Conservation (phyloP, 495 filamentous ascomycete genomes). For the Neurospora sp. region DNA sequence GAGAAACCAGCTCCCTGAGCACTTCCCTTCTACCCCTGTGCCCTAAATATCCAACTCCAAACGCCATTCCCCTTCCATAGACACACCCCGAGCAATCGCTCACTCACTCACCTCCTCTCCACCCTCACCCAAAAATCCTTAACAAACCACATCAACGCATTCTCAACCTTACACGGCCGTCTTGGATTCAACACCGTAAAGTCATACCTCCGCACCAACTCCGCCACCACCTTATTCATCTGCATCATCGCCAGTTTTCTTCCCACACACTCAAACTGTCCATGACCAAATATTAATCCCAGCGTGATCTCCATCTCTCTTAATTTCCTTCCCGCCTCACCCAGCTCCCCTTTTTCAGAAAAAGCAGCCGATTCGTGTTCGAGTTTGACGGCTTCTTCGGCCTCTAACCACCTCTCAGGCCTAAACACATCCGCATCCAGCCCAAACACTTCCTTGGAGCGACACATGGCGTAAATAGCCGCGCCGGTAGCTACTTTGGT, state of each 20-base stretch:
- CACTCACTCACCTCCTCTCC: slow-evolving; percentile 2
- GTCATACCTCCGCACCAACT: slow-evolving; percentile 11
- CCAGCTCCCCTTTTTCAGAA: background rate
- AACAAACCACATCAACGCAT: slow-evolving; percentile 9
- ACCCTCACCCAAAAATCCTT: slow-evolving; percentile 15
- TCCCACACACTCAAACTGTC: slow-evolving; percentile 32
- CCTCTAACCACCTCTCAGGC: slow-evolving; percentile 35
- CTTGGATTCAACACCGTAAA: slow-evolving; percentile 8
- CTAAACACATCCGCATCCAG: slow-evolving; percentile 24
- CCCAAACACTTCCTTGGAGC: slow-evolving; percentile 5
- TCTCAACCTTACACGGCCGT: slow-evolving; percentile 17
- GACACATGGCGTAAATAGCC: slow-evolving; percentile 3
- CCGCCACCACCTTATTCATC: slow-evolving; percentile 38
- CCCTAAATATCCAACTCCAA: background rate
- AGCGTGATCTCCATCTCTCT: slow-evolving; percentile 26
- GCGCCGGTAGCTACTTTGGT: slow-evolving; percentile 18
- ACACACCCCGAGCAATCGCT: background rate
- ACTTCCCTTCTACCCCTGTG: background rate
- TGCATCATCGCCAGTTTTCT: slow-evolving; percentile 27
- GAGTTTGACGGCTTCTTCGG: slow-evolving; percentile 3
- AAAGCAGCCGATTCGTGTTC: no score
- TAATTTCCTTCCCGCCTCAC: slow-evolving; percentile 4
- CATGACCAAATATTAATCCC: slow-evolving; percentile 26
- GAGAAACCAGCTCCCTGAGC: background rate
- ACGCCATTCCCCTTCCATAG: background rate